Evolutionary conservation across 169 alveolate genomes (phyloP), one percentile per base, ranked within the genome.

Genomic region (Plasmodium coatneyi): DNA sequence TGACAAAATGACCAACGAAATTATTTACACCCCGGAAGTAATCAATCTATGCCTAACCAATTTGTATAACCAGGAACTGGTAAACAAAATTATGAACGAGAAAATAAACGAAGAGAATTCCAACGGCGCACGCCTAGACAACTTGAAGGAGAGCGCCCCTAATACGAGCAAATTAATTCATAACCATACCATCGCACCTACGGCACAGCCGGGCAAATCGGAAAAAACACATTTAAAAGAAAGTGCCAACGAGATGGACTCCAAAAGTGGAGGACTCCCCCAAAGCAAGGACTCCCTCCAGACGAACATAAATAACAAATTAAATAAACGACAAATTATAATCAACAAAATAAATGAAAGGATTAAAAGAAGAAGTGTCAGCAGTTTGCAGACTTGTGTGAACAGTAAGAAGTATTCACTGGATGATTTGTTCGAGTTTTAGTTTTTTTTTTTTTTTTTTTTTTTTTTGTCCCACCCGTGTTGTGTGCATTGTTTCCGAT

Each of bases 311-410:
- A 60, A 60, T 46, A 12, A 78, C 71, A 79, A 87, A 80, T 79
- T 87, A 39, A n/a, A 79, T 46, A 78, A 87, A 22, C 80, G 93
- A 87, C 66, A 87, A 56, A 25, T 87, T 54, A 87, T 87, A n/a
- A 87, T 87, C 25, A 79, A 87, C 71, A 34, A 87, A 87, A 87
- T 87, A 78, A 87, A 87, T 87, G 90, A 87, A 28, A 80, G 54
- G 71, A 87, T 87, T 14, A 87, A 87, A 87, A 60, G 54, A 66
- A 87, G 79, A 32, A 34, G 46, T 71, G 34, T 36, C 34, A 46
- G 72, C n/a, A 72, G 74, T 19, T 36, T 76, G 71, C 72, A 54
- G 12, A 87, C 34, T 72, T 87, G 43, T 87, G 19, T 32, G n/a
- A 78, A 87, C 82, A 16, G n/a, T 10, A 78, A 78, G 34, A 78